phyloP scores from a whole-genome alignment of 129 eudicot genomes.

The Pulicaria dysenterica region DNA sequence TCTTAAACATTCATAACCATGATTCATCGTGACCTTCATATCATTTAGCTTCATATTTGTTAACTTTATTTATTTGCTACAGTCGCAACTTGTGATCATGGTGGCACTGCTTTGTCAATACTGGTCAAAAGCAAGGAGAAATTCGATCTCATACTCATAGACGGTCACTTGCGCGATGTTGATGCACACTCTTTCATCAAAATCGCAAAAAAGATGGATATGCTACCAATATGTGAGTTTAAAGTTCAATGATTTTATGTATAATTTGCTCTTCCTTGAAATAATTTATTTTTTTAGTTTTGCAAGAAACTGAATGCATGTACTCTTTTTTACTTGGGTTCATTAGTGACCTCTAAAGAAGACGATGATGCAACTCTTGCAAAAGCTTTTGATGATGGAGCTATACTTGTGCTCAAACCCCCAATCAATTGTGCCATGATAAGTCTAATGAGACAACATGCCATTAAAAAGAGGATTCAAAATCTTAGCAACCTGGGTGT shows the following conservation, averaged over 20 bases:
- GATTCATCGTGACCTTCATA: too few relatives aligned
- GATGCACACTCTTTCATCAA: neutral
- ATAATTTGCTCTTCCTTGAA: neutral
- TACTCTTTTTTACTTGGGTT: neutral
- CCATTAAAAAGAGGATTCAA: neutral
- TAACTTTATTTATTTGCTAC: neutral
- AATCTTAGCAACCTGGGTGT: neutral
- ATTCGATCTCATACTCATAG: neutral
- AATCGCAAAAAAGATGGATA: neutral
- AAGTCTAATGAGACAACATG: neutral
- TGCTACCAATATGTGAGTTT: neutral
- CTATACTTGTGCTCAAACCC: neutral
- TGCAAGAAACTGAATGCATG: neutral
- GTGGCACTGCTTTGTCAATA: neutral
- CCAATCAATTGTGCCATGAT: neutral
- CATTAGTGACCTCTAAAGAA: constrained; percentile 1
- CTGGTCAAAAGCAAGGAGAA: neutral
- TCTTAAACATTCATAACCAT: too few relatives aligned
- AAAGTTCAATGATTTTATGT: neutral
- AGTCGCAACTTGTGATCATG: neutral
- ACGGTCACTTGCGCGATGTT: neutral
- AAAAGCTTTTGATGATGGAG: neutral
- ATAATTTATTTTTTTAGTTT: neutral
- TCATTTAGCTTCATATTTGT: neutral
- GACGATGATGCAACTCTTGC: neutral